A percentile compares a stretch with the other conserved stretches of the same genome.
phyloP scores from a whole-genome alignment of 2,329 filamentous ascomycete genomes.

The Aspergillus aculeatus region DNA sequence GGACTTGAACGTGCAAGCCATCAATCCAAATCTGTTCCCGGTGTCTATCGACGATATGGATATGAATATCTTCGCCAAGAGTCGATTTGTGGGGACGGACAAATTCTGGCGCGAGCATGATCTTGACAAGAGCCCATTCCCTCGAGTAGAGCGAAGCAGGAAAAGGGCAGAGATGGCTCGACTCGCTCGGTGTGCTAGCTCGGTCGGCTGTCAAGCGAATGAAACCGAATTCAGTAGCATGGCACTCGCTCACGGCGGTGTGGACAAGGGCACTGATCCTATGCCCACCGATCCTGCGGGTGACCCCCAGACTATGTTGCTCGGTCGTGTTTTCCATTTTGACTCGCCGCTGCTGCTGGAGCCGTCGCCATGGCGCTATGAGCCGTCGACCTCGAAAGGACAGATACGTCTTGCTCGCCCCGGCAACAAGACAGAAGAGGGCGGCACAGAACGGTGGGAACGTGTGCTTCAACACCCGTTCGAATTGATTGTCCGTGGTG shows the following conservation, averaged over 20 bases:
- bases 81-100: constrained; percentile 73
- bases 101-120: constrained; percentile 40
- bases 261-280: constrained; percentile 61
- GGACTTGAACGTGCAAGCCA: constrained; percentile 80
- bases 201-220: constrained; percentile 20
- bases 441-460: constrained; percentile 85
- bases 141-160: constrained; percentile 34
- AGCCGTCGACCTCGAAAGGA: constrained; percentile 70
- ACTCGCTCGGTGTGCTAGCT: constrained; percentile 26
- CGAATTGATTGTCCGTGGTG: constrained; percentile 86
- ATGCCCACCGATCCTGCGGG: constrained; percentile 57
- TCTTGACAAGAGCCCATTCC: constrained; percentile 28
- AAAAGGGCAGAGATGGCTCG: constrained; percentile 33
- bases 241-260: constrained; percentile 30
- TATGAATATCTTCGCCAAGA: constrained; percentile 91
- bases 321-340: constrained; percentile 84
- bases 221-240: constrained; percentile 15
- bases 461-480: constrained; percentile 88
- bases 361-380: constrained; percentile 78
- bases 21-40: constrained; percentile 90
- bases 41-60: constrained; percentile 85
- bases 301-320: constrained; percentile 76
- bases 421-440: constrained; percentile 80
- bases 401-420: constrained; percentile 79
- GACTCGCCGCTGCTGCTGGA: constrained; percentile 88